Evolutionary conservation across 495 filamentous ascomycete genomes (phyloP).

Genomic region (Penicillium dipodomyicola): DNA sequence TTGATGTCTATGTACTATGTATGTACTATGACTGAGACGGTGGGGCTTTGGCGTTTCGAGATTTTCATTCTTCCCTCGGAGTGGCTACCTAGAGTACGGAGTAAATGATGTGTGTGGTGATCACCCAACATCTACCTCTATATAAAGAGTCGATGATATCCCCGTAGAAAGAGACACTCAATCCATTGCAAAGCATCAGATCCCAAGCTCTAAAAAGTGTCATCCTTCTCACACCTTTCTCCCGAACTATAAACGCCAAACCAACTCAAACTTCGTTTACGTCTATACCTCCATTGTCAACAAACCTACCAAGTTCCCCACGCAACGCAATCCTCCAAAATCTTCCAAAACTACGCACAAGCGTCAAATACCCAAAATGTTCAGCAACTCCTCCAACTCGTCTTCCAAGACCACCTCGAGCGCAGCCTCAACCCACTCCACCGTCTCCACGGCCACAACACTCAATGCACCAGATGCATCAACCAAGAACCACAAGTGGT

Average conservation of each 20-base stretch:
- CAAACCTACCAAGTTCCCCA: not conserved
- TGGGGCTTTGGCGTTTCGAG: slow-evolving; percentile 17
- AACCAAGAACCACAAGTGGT: slow-evolving; percentile 29
- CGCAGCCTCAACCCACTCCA: slow-evolving; percentile 28
- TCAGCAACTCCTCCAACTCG: slow-evolving; percentile 16
- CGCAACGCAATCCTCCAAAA: not conserved
- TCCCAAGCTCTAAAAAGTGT: not conserved
- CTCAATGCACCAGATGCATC: slow-evolving; percentile 22
- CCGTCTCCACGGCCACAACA: slow-evolving; percentile 30
- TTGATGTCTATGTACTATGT: not conserved
- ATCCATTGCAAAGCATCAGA: not conserved
- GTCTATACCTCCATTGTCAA: not conserved
- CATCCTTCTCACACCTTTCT: not conserved
- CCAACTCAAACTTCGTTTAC: not conserved
- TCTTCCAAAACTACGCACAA: slow-evolving; percentile 1
- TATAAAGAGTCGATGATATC: slow-evolving; percentile 10
- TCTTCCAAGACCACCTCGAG: slow-evolving; percentile 23
- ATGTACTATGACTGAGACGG: slow-evolving; percentile 8
- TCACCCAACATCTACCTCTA: slow-evolving; percentile 3
- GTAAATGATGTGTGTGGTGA: slow-evolving; percentile 14
- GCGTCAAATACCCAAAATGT: slow-evolving; percentile 13
- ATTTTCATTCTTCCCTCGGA: slow-evolving; percentile 17
- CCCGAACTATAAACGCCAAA: not conserved
- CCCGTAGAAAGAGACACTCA: not conserved
- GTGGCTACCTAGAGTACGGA: not conserved